A percentile compares a stretch with the other conserved stretches of the same genome.
Conservation (phyloP, 1,284 basidiomycete species). For the Austroboletus niveus region DNA sequence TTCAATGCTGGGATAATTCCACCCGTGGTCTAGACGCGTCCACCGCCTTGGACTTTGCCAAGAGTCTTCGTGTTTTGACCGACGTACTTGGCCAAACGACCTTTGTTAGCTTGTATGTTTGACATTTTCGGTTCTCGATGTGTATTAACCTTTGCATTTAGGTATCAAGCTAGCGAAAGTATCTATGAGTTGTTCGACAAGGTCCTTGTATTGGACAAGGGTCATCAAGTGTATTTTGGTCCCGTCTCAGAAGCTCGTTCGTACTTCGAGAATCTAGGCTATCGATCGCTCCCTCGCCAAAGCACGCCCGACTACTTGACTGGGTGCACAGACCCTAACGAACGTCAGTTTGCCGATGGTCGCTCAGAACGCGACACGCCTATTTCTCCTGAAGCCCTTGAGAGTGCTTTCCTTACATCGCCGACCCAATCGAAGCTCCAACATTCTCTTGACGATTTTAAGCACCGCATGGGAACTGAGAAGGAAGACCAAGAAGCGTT, state of each 20-base stretch:
- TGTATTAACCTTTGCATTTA: conserved; percentile 19
- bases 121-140: conserved; percentile 20
- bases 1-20: conserved; percentile 84
- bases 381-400: conserved; percentile 70
- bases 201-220: conserved; percentile 77
- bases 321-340: conserved; percentile 80
- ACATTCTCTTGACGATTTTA: conserved; percentile 61
- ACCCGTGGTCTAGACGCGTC: conserved; percentile 85
- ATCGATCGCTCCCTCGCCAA: conserved; percentile 69
- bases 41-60: conserved; percentile 79
- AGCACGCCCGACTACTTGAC: conserved; percentile 79
- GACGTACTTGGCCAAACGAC: conserved; percentile 76
- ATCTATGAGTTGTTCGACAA: conserved; percentile 81
- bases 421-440: conserved; percentile 48
- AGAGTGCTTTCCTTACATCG: conserved; percentile 64
- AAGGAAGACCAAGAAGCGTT: conserved; percentile 74
- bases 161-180: conserved; percentile 83
- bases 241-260: conserved; percentile 66
- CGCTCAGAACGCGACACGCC: conserved; percentile 67
- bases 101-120: conserved; percentile 69
- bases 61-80: conserved; percentile 72
- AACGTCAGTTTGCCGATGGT: conserved; percentile 80
- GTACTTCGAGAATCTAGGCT: conserved; percentile 82
- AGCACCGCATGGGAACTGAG: conserved; percentile 59
- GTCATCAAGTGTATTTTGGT: conserved; percentile 84